phyloP scores from a whole-genome alignment of 345 rosid genomes.

The Triadica sebifera region DNA sequence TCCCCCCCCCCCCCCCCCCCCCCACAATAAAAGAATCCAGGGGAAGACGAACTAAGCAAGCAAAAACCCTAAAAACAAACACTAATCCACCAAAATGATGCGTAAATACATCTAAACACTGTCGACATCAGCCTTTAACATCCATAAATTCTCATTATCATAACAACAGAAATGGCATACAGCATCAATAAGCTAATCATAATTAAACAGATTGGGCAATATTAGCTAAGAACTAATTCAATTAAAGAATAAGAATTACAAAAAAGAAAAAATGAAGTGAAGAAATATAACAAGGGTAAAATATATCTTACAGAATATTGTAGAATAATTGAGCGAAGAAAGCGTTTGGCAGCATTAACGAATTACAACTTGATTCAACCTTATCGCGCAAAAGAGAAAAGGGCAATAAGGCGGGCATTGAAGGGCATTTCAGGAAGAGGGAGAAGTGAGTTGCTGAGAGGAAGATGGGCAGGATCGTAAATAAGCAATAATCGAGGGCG shows the following conservation, averaged over 20 bases:
- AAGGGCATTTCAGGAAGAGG: slow-evolving; percentile 25
- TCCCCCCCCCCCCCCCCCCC: background rate
- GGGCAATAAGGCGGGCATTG: slow-evolving; percentile 20
- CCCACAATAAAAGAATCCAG: background rate
- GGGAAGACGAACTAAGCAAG: background rate
- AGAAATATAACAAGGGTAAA: background rate
- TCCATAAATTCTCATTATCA: background rate
- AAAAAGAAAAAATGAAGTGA: background rate
- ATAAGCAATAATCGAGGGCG: slow-evolving; percentile 20
- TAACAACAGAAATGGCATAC: background rate
- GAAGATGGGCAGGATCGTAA: slow-evolving; percentile 38
- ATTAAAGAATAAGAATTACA: background rate
- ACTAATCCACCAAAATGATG: background rate
- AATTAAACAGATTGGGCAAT: background rate
- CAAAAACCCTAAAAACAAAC: background rate
- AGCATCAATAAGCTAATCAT: background rate
- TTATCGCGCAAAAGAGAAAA: background rate
- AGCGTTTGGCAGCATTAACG: slow-evolving; percentile 8
- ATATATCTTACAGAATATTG: slow-evolving; percentile 30
- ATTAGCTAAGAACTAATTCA: background rate
- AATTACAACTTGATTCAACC: slow-evolving; percentile 11
- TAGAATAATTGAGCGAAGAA: slow-evolving; percentile 14
- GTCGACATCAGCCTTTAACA: background rate
- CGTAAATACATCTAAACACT: background rate
- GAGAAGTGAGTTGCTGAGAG: background rate